Base-by-base conservation (phyloP, 495 filamentous ascomycete species). In the Parathielavia appendiculata region DNA sequence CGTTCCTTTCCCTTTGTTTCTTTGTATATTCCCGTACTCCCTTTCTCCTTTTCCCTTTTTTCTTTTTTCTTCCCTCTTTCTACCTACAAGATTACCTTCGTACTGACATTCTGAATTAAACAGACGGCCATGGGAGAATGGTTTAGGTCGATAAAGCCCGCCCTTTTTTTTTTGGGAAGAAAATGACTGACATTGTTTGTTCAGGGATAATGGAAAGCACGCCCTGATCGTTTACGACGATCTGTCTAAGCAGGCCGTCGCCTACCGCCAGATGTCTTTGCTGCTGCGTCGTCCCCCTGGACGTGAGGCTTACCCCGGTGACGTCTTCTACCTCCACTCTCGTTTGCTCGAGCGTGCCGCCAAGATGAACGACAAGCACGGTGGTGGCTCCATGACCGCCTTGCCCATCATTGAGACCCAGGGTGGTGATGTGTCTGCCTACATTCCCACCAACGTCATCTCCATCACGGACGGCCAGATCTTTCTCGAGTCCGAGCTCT, bases 401-500 rank as follows among this genome's bases (percentile, higher is more conserved):
- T 88, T 98, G 50, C 93, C 93, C 75, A 79, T 98, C 79, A 98
- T 98, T 74, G 93, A 98, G 83, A 98, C 93, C 76, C 95, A 97
- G 83, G 93, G 93, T 87, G 93, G 93, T 89, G 93, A 98, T 79
- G 93, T 98, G 76, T 97, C 95, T 69, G 93, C 93, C 66, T 98
- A 97, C 79, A 98, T 98, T 83, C 93, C 93, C 72, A 98, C 93
- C 81, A 98, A 98, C 83, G 93, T 98, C 82, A 98, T 98, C 85
- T 97, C 95, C 73, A 98, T 98, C 71, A 98, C 93, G 63, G 93
- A 98, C 70, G 93, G 93, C 58, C 93, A 98, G 82, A 98, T 98
- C 78, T 98, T 98, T 90, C 85, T 98, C 85, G 93, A 98, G 81
- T 74, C 95, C 65, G 93, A 98, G 75, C 84, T 98, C 62, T 98